Conservation (phyloP, 2,329 filamentous ascomycete genomes). For the Penicillium sp. region DNA sequence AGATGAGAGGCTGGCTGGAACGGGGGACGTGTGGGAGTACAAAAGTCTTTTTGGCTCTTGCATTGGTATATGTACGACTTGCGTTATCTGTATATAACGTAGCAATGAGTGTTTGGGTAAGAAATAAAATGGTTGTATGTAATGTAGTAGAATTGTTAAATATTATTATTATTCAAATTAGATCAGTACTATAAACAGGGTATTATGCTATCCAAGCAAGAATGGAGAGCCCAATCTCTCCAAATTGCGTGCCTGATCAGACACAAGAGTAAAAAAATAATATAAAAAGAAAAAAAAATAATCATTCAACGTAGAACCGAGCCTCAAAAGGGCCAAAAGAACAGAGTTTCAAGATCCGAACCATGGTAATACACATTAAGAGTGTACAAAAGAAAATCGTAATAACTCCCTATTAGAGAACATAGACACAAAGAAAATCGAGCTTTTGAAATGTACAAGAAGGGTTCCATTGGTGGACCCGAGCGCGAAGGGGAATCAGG, state of each 20-base stretch:
- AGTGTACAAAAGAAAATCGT: conserved; percentile 24
- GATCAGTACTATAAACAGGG: background rate
- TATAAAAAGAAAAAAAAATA: background rate
- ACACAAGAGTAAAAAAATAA: background rate
- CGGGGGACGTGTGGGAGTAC: background rate
- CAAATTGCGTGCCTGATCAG: background rate
- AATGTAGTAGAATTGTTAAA: background rate
- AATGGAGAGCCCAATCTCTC: background rate
- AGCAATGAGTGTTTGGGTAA: background rate
- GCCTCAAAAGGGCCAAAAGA: background rate
- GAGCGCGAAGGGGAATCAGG: conserved; percentile 18
- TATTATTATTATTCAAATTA: background rate
- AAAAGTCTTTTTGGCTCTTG: background rate
- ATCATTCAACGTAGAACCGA: background rate
- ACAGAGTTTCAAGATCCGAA: conserved; percentile 18
- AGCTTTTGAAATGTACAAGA: conserved; percentile 26
- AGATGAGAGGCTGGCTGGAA: background rate
- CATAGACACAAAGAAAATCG: conserved; percentile 11
- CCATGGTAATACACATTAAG: conserved; percentile 30
- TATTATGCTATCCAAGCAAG: background rate
- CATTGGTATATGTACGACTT: background rate
- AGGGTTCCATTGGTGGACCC: conserved; percentile 4
- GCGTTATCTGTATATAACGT: background rate
- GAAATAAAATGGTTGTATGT: background rate
- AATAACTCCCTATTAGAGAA: background rate